Conservation (phyloP, 495 filamentous ascomycete species). For the Penicillium cataractarum region DNA sequence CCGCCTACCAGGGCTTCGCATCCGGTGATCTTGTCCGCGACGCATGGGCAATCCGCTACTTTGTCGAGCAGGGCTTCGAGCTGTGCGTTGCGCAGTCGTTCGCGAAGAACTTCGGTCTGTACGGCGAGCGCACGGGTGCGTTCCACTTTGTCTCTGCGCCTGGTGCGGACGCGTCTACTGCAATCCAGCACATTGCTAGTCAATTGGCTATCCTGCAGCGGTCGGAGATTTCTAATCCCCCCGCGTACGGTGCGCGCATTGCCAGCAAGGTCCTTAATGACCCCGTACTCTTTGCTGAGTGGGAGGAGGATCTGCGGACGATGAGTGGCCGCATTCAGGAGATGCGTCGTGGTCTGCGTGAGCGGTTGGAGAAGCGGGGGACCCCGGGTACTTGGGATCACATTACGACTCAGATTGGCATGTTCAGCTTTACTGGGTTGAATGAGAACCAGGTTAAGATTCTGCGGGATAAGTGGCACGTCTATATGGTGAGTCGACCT, state of each 20-base stretch:
- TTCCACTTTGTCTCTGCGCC: conserved; percentile 93
- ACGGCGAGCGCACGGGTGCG: conserved; percentile 92
- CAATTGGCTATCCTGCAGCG: conserved; percentile 95
- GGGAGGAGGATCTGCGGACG: conserved; percentile 88
- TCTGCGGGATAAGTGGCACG: conserved; percentile 77
- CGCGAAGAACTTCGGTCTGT: conserved; percentile 98
- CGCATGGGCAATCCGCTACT: conserved; percentile 89
- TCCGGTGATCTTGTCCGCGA: conserved; percentile 86
- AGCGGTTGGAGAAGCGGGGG: conserved; percentile 72
- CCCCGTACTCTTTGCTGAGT: conserved; percentile 78
- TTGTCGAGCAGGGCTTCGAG: conserved; percentile 94
- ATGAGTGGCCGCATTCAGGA: conserved; percentile 94
- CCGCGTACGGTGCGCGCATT: conserved; percentile 90
- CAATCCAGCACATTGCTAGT: conserved; percentile 67
- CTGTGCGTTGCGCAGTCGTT: conserved; percentile 94
- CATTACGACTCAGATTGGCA: conserved; percentile 98
- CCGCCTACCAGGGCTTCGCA: conserved; percentile 97
- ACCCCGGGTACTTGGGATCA: conserved; percentile 95
- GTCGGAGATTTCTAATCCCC: conserved; percentile 95
- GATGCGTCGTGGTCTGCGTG: conserved; percentile 78
- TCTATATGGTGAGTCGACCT: conserved; percentile 72
- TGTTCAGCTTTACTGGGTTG: conserved; percentile 98
- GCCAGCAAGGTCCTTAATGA: conserved; percentile 85
- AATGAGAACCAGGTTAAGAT: conserved; percentile 82
- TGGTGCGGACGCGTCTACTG: conserved; percentile 63